Evolutionary conservation across 371 early-diverging fungal species (phyloP).

Genomic region (Thermomucor indicae-seudaticae): DNA sequence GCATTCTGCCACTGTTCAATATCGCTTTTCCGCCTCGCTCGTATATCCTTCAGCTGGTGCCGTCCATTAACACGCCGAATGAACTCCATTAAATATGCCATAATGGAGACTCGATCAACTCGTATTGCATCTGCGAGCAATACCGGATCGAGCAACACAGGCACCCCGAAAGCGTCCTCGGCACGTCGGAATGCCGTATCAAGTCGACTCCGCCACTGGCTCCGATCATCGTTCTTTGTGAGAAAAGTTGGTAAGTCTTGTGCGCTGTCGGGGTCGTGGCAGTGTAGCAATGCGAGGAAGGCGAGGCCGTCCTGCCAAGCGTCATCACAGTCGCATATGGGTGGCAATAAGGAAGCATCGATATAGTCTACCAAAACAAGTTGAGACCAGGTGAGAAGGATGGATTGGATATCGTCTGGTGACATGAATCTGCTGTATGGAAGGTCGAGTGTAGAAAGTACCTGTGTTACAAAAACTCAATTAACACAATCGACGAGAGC

Average conservation of each 20-base stretch:
- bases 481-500: neutral
- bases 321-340: slow-evolving; percentile 50
- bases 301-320: slow-evolving; percentile 64
- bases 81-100: slow-evolving; percentile 18
- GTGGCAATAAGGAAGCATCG: slow-evolving; percentile 39
- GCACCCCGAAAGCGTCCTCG: slow-evolving; percentile 16
- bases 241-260: slow-evolving; percentile 42
- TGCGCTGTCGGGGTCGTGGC: slow-evolving; percentile 54
- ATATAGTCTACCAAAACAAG: slow-evolving; percentile 54
- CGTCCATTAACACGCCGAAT: slow-evolving; percentile 9
- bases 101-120: slow-evolving; percentile 17
- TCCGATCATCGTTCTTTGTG: neutral
- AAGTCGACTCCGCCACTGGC: slow-evolving; percentile 11
- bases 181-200: slow-evolving; percentile 18
- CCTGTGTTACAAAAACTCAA: slow-evolving; percentile 2
- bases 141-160: slow-evolving; percentile 16
- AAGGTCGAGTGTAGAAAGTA: slow-evolving; percentile 16
- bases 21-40: slow-evolving; percentile 7
- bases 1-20: too few species aligned
- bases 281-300: slow-evolving; percentile 63
- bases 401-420: slow-evolving; percentile 37
- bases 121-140: slow-evolving; percentile 6
- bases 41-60: neutral
- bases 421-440: slow-evolving; percentile 20
- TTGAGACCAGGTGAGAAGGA: slow-evolving; percentile 60